These are phyloP conservation scores for grape (Vitis vinifera) DNA, from an alignment of 164 flowering plant species.

Conservation along the genomic window DNA sequence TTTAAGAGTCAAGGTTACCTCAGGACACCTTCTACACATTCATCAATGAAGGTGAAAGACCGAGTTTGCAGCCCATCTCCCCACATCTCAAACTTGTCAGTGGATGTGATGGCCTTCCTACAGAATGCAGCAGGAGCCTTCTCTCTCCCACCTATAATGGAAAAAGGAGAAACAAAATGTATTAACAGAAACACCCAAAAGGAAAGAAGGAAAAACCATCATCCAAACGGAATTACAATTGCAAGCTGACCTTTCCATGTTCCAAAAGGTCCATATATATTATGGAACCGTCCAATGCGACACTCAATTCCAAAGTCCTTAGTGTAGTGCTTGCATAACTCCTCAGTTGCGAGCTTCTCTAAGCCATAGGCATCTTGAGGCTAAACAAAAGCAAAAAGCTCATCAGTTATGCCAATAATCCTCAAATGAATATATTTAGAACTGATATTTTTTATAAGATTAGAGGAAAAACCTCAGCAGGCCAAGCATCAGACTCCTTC, in stretches of 20 bases:
- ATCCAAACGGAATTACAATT: background rate
- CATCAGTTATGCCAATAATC: background rate
- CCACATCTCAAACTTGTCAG: constrained; percentile 98
- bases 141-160: constrained; percentile 82
- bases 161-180: background rate
- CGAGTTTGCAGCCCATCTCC: constrained; percentile 98
- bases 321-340: constrained; percentile 94
- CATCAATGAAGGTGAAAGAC: constrained; percentile 97
- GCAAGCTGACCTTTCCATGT: constrained; percentile 86
- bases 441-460: background rate
- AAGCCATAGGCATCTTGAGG: constrained; percentile 99
- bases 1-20: constrained; percentile 40
- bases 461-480: constrained; percentile 78
- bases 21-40: constrained; percentile 95
- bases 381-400: constrained; percentile 34
- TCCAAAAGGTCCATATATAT: constrained; percentile 96
- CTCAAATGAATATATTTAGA: background rate
- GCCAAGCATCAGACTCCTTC: constrained; percentile 99
- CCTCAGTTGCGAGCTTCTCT: constrained; percentile 97
- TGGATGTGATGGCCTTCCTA: constrained; percentile 82
- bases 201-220: background rate
- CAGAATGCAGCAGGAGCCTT: constrained; percentile 99
- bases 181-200: too few relatives aligned
- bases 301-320: constrained; percentile 97
- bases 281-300: constrained; percentile 94